A percentile compares a stretch with the other conserved stretches of the same genome.
These are phyloP conservation scores for Amanita molliuscula DNA, from an alignment of 768 basidiomycete species.

Conservation along the genomic window DNA sequence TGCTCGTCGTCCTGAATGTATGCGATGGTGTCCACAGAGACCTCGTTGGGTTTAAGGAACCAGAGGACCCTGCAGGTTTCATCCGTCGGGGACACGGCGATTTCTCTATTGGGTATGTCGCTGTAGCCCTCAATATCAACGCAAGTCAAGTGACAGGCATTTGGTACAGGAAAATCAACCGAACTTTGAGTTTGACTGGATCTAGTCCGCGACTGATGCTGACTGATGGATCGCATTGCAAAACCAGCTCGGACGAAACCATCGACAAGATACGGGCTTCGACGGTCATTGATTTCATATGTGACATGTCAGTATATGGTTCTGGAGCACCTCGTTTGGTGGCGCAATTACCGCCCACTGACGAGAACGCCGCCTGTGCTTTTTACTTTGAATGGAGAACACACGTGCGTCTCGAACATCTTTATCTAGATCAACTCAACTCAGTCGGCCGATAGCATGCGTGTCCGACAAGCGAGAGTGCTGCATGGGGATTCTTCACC, in stretches of 20 bases:
- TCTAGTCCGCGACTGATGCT: slow-evolving; percentile 46
- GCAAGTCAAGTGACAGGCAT: neutral
- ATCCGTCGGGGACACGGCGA: slow-evolving; percentile 53
- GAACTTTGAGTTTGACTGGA: slow-evolving; percentile 45
- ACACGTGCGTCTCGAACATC: slow-evolving; percentile 36
- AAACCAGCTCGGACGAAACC: slow-evolving; percentile 25
- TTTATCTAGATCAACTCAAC: neutral
- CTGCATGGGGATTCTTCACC: slow-evolving; percentile 40
- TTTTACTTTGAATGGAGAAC: slow-evolving; percentile 83
- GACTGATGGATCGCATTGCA: slow-evolving; percentile 57
- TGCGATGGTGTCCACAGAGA: slow-evolving; percentile 51
- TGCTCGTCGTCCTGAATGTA: slow-evolving; percentile 47
- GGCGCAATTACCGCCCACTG: slow-evolving; percentile 55
- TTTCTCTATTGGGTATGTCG: slow-evolving; percentile 60
- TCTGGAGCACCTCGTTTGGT: slow-evolving; percentile 45
- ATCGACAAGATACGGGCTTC: slow-evolving; percentile 37
- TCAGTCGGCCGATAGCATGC: slow-evolving; percentile 38
- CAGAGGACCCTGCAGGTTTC: slow-evolving; percentile 50
- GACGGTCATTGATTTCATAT: slow-evolving; percentile 67
- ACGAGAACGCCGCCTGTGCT: slow-evolving; percentile 58
- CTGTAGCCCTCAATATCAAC: neutral
- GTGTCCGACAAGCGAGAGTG: slow-evolving; percentile 54
- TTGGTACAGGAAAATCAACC: slow-evolving; percentile 43
- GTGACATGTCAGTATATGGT: slow-evolving; percentile 54
- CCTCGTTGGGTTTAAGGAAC: slow-evolving; percentile 42